Evolutionary conservation across 768 basidiomycete genomes (phyloP).

Genomic region (Glaciozyma martinii): DNA sequence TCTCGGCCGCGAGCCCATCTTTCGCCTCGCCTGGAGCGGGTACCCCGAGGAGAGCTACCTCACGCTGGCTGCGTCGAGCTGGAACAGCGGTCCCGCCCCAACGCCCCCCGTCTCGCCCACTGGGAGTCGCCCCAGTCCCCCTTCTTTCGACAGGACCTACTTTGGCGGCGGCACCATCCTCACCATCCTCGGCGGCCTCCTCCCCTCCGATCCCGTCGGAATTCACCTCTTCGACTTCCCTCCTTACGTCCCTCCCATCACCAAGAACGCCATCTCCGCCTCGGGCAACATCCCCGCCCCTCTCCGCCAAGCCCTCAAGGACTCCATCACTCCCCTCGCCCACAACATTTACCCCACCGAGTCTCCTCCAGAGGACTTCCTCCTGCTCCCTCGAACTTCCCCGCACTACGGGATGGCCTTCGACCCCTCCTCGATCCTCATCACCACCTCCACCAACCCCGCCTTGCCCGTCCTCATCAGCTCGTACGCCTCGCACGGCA

Average conservation of each 20-base stretch:
- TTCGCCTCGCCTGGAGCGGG: conserved; percentile 75
- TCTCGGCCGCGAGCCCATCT: conserved; percentile 60
- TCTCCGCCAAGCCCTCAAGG: conserved; percentile 56
- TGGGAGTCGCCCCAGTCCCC: not conserved
- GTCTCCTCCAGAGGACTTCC: conserved; percentile 64
- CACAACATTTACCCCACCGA: conserved; percentile 50
- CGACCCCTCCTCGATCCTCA: conserved; percentile 61
- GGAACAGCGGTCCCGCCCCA: too few relatives aligned
- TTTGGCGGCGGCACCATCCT: conserved; percentile 52
- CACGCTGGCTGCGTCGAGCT: not conserved
- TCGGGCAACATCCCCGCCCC: conserved; percentile 22
- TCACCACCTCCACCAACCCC: conserved; percentile 49
- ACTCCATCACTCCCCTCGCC: conserved; percentile 43
- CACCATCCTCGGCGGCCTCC: conserved; percentile 64
- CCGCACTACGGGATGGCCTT: conserved; percentile 61
- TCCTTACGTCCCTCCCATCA: conserved; percentile 36
- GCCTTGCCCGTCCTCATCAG: conserved; percentile 33
- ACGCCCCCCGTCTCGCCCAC: too few relatives aligned
- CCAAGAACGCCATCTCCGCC: conserved; percentile 1
- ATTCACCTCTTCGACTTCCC: conserved; percentile 63
- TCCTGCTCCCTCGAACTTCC: conserved; percentile 60
- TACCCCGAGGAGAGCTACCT: conserved; percentile 49
- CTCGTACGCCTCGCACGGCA: conserved; percentile 44
- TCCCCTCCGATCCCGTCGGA: conserved; percentile 49
- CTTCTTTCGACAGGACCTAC: conserved; percentile 1